Conservation (phyloP, 1,284 basidiomycete species). For the Cutaneotrichosporon sp. region DNA sequence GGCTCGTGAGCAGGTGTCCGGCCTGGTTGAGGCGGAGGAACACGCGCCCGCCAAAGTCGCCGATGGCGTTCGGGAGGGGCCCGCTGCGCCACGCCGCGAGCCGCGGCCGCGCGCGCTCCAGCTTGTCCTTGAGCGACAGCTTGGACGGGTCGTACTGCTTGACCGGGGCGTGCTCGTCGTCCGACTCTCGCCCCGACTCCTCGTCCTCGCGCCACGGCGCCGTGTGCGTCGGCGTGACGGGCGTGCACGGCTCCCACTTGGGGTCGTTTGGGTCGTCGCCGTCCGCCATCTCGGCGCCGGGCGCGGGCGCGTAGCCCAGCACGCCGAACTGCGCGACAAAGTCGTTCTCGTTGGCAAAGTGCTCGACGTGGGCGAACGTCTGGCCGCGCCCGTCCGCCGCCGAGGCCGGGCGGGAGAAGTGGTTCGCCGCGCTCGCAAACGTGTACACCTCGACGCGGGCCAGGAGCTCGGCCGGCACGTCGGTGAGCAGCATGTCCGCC, state of each 20-base stretch:
- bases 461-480: slow-evolving; percentile 32
- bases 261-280: neutral
- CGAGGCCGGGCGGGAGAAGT: slow-evolving; percentile 31
- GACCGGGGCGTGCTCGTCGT: neutral
- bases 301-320: slow-evolving; percentile 9
- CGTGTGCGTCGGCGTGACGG: neutral
- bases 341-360: slow-evolving; percentile 43
- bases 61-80: slow-evolving; percentile 22
- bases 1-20: slow-evolving; percentile 35
- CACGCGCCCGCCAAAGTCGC: slow-evolving; percentile 37
- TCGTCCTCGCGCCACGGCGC: slow-evolving; percentile 5
- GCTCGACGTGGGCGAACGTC: slow-evolving; percentile 35
- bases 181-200: slow-evolving; percentile 3
- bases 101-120: neutral
- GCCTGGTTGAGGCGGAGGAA: slow-evolving; percentile 31
- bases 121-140: neutral
- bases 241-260: neutral
- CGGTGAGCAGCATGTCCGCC: slow-evolving; percentile 16
- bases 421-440: slow-evolving; percentile 44
- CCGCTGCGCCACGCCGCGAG: neutral
- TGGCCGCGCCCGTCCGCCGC: slow-evolving; percentile 6
- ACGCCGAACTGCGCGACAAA: slow-evolving; percentile 38
- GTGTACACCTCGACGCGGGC: slow-evolving; percentile 45
- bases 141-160: neutral
- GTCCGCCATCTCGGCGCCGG: neutral